Evolutionary conservation across 1,284 basidiomycete species (phyloP), one percentile per base, ranked within the genome.

Genomic region (Cryptococcus sp.): DNA sequence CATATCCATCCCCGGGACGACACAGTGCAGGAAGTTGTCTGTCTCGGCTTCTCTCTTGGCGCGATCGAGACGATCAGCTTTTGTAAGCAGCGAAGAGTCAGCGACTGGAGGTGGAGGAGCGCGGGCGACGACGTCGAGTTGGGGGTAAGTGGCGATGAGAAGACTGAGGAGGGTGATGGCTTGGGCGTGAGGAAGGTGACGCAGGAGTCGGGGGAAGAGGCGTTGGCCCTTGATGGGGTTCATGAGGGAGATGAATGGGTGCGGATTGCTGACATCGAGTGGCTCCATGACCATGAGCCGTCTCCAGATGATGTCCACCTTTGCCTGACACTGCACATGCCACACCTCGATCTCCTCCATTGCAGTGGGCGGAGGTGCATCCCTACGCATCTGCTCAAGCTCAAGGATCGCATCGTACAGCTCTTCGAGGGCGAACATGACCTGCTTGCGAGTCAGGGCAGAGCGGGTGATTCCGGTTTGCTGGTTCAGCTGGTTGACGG

Each of bases 221-320:
- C 88, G 87, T 81, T 98, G 98, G 60, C 96, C 96, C 80, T 99
- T 99, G 65, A 86, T 84, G 2, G 91, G 88, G 39, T 85, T 85
- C 48, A 99, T 83, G 45, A 99, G 83, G 1, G 93, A 93, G 67
- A 99, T 88, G 80, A 99, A 98, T 0, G 96, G 96, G 80, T 99
- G 96, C 5, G 95, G 95, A 62, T 90, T 84, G 71, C 91, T 93
- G 40, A 91, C 89, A 73, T 94, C 93, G 13, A 99, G 84, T 25
- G 93, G 93, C 47, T 92, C 89, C 82, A 91, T 87, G 22, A 98
- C 89, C 70, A 88, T 85, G 48, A 97, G 79, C 48, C 86, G 86
- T 58, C 85, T 83, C 90, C 92, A 99, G 58, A 98, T 82, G 58
- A 84, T 81, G 55, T 89, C 85, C 3, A 88, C 83, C 52, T 87